Conservation (phyloP, 257 asterid species). For the Euphrasia confusa region DNA sequence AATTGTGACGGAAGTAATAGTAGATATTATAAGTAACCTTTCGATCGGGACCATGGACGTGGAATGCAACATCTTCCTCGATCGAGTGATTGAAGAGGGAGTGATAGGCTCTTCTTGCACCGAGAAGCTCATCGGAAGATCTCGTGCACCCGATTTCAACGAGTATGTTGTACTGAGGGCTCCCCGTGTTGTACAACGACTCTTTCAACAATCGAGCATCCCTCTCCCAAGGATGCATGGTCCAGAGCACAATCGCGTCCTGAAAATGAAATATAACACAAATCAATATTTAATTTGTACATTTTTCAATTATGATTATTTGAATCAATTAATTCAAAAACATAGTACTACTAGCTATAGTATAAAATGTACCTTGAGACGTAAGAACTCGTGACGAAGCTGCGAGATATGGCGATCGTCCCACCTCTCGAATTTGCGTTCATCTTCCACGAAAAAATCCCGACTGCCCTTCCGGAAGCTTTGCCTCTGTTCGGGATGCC, state of each 20-base stretch:
- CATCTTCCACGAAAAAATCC: slow-evolving; percentile 64
- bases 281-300: background rate
- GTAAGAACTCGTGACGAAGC: slow-evolving; percentile 74
- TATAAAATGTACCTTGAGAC: slow-evolving; percentile 76
- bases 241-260: slow-evolving; percentile 79
- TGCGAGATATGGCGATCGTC: slow-evolving; percentile 51
- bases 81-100: slow-evolving; percentile 68
- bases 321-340: background rate
- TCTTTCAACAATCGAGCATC: slow-evolving; percentile 69
- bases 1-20: no score
- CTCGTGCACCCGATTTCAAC: slow-evolving; percentile 70
- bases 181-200: slow-evolving; percentile 32
- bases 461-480: slow-evolving; percentile 50
- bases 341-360: no score
- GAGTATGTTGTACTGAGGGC: slow-evolving; percentile 39
- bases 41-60: slow-evolving; percentile 35
- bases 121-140: slow-evolving; percentile 63
- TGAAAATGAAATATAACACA: slow-evolving; percentile 13
- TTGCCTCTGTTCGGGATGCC: slow-evolving; percentile 56
- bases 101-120: slow-evolving; percentile 82
- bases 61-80: slow-evolving; percentile 74
- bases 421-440: slow-evolving; percentile 79
- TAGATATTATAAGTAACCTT: slow-evolving; percentile 33
- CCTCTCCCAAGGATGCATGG: slow-evolving; percentile 96
- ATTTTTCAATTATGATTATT: background rate